Conservation (phyloP, 139 green algal species). For the Chlorella sp. region DNA sequence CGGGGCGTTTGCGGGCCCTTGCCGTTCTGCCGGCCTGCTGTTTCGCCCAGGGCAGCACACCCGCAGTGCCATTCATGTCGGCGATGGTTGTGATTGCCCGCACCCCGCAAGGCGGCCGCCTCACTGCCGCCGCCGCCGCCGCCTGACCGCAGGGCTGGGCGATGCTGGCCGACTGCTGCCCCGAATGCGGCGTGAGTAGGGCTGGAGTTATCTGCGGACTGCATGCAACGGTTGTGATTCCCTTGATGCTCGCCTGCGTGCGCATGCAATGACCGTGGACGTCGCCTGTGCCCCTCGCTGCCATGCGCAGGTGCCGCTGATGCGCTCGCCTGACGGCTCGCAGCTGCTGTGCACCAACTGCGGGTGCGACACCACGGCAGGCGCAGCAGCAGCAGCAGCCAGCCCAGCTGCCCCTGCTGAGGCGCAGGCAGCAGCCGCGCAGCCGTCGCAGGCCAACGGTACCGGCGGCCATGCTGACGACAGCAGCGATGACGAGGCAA, state of each 20-base stretch:
- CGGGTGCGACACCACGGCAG: neutral
- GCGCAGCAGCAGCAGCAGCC: neutral
- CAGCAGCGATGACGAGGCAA: neutral
- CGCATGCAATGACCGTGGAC: too few relatives aligned
- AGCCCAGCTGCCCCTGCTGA: neutral
- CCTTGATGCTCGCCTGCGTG: too few relatives aligned
- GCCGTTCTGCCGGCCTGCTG: too few relatives aligned
- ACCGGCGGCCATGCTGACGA: neutral
- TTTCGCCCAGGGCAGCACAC: too few relatives aligned
- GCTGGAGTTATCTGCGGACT: neutral
- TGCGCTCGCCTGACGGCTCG: constrained; percentile 31
- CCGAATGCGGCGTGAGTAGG: constrained; percentile 24
- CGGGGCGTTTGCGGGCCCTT: too few relatives aligned
- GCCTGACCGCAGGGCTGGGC: constrained; percentile 39
- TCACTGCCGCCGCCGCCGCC: too few relatives aligned
- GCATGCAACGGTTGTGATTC: too few relatives aligned
- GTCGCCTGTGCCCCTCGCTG: neutral
- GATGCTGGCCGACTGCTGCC: constrained; percentile 45
- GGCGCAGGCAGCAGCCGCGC: neutral
- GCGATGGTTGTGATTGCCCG: too few relatives aligned
- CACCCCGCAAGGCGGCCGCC: too few relatives aligned
- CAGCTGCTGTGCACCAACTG: constrained; percentile 44
- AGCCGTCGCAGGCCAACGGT: constrained; percentile 5
- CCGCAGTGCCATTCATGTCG: too few relatives aligned
- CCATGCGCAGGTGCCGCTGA: constrained; percentile 45